A percentile compares a stretch with the other conserved stretches of the same genome.
phyloP scores from a whole-genome alignment of 306 rosid genomes.

The Phaseolus lunatus region DNA sequence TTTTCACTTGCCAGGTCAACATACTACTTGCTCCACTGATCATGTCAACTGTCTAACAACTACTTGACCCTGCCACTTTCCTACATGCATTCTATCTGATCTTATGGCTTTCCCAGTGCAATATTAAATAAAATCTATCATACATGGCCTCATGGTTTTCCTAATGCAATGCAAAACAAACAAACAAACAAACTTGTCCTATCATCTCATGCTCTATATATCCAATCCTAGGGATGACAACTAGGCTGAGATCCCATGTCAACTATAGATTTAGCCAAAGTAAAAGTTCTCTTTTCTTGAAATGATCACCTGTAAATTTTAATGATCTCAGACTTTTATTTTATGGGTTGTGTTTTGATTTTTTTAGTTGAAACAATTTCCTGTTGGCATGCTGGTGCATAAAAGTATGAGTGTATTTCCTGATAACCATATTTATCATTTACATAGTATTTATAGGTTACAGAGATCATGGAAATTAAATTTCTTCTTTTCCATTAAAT shows the following conservation, averaged over 20 bases:
- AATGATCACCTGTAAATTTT: neutral
- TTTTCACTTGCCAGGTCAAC: too few relatives aligned
- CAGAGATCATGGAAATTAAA: conserved; percentile 20
- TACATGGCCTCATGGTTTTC: neutral
- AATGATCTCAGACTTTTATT: neutral
- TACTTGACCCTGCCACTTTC: too few relatives aligned
- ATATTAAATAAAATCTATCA: too few relatives aligned
- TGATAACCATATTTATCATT: conserved; percentile 18
- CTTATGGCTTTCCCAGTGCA: too few relatives aligned
- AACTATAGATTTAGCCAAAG: neutral
- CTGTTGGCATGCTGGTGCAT: neutral
- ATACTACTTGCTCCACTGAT: too few relatives aligned
- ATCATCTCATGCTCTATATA: neutral
- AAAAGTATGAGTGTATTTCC: neutral
- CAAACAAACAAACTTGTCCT: neutral
- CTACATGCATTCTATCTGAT: too few relatives aligned
- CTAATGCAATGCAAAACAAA: neutral
- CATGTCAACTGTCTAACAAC: too few relatives aligned
- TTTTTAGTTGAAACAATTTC: neutral
- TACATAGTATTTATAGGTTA: neutral
- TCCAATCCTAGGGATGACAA: neutral
- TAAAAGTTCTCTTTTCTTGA: neutral
- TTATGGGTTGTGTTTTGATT: neutral
- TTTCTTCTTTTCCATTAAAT: neutral
- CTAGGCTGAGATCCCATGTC: neutral